These are phyloP conservation scores for Hypoxylon sp. DNA, from an alignment of 2,329 filamentous ascomycete genomes.

Conservation along the genomic window DNA sequence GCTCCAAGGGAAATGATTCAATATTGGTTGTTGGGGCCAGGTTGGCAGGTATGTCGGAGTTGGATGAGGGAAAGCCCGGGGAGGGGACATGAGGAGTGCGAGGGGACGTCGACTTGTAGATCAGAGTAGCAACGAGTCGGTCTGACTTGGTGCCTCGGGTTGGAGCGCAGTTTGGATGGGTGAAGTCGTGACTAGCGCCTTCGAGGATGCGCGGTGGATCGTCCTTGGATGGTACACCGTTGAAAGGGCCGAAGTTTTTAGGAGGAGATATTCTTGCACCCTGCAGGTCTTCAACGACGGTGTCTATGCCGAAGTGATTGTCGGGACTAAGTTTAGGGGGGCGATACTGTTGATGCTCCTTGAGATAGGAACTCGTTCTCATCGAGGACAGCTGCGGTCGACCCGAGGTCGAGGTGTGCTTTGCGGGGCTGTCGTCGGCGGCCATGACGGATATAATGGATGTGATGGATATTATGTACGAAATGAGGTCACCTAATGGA, in stretches of 20 bases:
- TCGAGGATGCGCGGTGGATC: slow-evolving; percentile 72
- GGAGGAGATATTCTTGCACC: slow-evolving; percentile 56
- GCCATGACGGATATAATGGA: slow-evolving; percentile 41
- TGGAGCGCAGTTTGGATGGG: slow-evolving; percentile 73
- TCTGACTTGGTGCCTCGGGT: slow-evolving; percentile 61
- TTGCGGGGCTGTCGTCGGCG: slow-evolving; percentile 47
- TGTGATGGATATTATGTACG: slow-evolving; percentile 1
- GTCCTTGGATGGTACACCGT: slow-evolving; percentile 71
- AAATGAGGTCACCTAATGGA: slow-evolving; percentile 7
- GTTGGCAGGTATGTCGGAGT: slow-evolving; percentile 64
- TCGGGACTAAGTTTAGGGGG: slow-evolving; percentile 65
- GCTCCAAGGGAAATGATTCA: slow-evolving; percentile 71
- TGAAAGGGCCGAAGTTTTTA: slow-evolving; percentile 65
- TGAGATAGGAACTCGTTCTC: slow-evolving; percentile 73
- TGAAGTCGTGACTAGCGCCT: slow-evolving; percentile 72
- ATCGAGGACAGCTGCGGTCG: slow-evolving; percentile 65
- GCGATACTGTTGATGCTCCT: slow-evolving; percentile 74
- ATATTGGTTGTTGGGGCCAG: slow-evolving; percentile 71
- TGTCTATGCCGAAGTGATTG: slow-evolving; percentile 72
- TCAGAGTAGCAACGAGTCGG: slow-evolving; percentile 72
- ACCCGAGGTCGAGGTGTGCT: slow-evolving; percentile 49
- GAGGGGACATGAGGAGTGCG: slow-evolving; percentile 53
- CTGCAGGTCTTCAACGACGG: slow-evolving; percentile 70
- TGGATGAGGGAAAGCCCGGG: slow-evolving; percentile 55
- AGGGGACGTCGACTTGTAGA: slow-evolving; percentile 66